These are phyloP conservation scores for Mercurialis annua DNA, from an alignment of 345 rosid species.

Conservation along the genomic window DNA sequence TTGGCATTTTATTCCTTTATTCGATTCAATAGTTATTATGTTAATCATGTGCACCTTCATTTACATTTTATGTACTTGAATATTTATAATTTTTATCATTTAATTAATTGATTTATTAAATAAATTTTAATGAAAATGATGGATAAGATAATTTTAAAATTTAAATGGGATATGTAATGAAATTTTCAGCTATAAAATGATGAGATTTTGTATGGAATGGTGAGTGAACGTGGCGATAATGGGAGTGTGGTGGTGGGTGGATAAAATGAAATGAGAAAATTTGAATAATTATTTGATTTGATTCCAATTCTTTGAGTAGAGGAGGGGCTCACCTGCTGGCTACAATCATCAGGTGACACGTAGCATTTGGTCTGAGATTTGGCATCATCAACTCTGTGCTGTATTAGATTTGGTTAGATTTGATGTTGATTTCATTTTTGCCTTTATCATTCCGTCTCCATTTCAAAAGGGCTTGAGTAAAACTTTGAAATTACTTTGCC, in stretches of 20 bases:
- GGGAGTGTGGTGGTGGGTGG: slow-evolving; percentile 2
- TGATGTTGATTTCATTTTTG: slow-evolving; percentile 27
- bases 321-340: slow-evolving; percentile 8
- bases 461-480: no score
- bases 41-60: no score
- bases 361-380: not conserved
- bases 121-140: no score
- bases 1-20: slow-evolving; percentile 9
- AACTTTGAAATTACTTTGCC: no score
- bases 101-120: no score
- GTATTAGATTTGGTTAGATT: slow-evolving; percentile 34
- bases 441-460: no score
- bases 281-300: not conserved
- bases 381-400: slow-evolving; percentile 20
- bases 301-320: slow-evolving; percentile 18
- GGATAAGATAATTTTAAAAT: no score
- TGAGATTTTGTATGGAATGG: no score
- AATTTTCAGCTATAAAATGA: no score
- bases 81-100: no score
- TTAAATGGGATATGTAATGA: no score
- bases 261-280: not conserved
- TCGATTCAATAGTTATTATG: not conserved
- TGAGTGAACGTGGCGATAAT: slow-evolving; percentile 1
- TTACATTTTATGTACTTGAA: not conserved
- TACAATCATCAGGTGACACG: slow-evolving; percentile 18